phyloP scores from a whole-genome alignment of 768 basidiomycete genomes.

The Hypholoma sublateritium region DNA sequence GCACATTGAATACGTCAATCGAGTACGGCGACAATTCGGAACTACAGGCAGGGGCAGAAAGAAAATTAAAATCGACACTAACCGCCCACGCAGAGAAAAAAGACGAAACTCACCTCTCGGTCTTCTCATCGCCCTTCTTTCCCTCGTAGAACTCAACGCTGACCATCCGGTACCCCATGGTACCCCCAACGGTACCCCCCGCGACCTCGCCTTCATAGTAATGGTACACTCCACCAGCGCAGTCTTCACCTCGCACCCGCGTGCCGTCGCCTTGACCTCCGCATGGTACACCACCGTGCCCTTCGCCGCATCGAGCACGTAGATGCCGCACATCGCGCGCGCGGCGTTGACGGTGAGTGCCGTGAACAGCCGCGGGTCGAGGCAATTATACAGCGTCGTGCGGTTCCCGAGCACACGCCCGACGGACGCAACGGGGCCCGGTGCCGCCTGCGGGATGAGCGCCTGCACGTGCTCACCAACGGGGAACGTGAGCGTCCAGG shows the following conservation, averaged over 20 bases:
- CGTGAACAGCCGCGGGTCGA: conserved; percentile 78
- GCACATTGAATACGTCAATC: conserved; percentile 49
- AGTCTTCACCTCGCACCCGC: conserved; percentile 66
- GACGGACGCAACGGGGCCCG: conserved; percentile 66
- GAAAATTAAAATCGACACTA: neutral
- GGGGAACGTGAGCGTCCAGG: conserved; percentile 50
- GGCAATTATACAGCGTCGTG: conserved; percentile 90
- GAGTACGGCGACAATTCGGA: conserved; percentile 48
- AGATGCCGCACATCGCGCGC: conserved; percentile 53
- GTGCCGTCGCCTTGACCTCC: conserved; percentile 40
- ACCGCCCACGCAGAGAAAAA: neutral
- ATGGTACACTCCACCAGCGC: conserved; percentile 78
- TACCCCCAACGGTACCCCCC: conserved; percentile 39
- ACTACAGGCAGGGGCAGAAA: conserved; percentile 29
- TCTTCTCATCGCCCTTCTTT: conserved; percentile 61
- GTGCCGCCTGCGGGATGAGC: conserved; percentile 43
- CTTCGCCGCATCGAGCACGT: conserved; percentile 78
- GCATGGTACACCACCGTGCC: conserved; percentile 75
- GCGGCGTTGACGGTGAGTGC: conserved; percentile 51
- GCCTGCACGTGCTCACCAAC: conserved; percentile 56
- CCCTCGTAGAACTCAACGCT: conserved; percentile 92
- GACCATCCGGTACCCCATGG: conserved; percentile 73
- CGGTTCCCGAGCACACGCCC: conserved; percentile 88
- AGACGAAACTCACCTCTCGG: conserved; percentile 53
- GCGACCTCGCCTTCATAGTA: conserved; percentile 67